A percentile compares a stretch with the other conserved stretches of the same genome.
These are phyloP conservation scores for Polychytrium aggregatum DNA, from an alignment of 192 early-diverging fungal genomes.

Conservation along the genomic window DNA sequence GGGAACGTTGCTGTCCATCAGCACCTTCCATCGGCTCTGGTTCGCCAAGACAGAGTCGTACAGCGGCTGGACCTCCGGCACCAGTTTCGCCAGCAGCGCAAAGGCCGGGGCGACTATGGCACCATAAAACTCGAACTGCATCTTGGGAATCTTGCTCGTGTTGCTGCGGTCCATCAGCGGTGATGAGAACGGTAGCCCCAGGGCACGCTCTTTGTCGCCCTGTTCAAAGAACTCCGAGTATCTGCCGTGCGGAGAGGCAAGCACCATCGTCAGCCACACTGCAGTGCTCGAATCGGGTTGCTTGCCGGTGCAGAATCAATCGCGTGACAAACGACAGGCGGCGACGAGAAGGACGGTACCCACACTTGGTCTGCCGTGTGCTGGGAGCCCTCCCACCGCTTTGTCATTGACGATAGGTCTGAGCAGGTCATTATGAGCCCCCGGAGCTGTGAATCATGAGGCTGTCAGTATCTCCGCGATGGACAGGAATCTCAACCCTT, in stretches of 20 bases:
- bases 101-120: slow-evolving; percentile 30
- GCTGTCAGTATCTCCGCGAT: no score
- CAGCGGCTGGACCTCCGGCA: slow-evolving; percentile 4
- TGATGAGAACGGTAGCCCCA: slow-evolving; percentile 29
- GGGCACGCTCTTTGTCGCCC: slow-evolving; percentile 28
- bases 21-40: slow-evolving; percentile 13
- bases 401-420: slow-evolving; percentile 29
- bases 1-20: slow-evolving; percentile 6
- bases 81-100: slow-evolving; percentile 5
- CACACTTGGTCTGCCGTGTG: slow-evolving; percentile 28
- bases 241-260: no score
- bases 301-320: background rate
- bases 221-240: slow-evolving; percentile 33
- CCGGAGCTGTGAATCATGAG: slow-evolving; percentile 1
- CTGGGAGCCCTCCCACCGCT: slow-evolving; percentile 19
- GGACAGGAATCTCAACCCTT: no score
- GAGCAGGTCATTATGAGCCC: slow-evolving; percentile 30
- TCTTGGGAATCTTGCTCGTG: slow-evolving; percentile 24
- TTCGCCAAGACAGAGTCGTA: slow-evolving; percentile 14
- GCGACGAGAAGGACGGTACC: background rate
- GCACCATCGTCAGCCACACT: no score
- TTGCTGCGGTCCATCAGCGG: slow-evolving; percentile 28
- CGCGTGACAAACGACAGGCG: background rate
- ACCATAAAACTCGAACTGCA: slow-evolving; percentile 27
- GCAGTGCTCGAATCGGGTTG: background rate